A percentile compares a stretch with the other conserved stretches of the same genome.
Conservation (phyloP, 306 rosid genomes). For the Vicia faba region DNA sequence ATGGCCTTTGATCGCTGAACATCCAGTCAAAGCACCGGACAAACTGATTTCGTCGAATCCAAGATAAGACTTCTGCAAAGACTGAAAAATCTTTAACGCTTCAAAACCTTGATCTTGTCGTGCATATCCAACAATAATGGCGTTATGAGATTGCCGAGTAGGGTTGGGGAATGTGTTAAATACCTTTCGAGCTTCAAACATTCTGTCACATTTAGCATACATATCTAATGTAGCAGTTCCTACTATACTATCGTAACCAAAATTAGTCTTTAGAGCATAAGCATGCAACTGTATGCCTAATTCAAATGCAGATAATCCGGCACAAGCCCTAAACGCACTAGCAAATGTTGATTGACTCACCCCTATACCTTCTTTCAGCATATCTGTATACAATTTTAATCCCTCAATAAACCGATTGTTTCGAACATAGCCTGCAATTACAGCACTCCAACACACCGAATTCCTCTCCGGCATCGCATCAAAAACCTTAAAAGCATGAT, state of each 20-base stretch:
- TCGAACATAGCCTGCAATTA: constrained; percentile 81
- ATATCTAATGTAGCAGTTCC: constrained; percentile 89
- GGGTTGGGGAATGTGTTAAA: constrained; percentile 58
- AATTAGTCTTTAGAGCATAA: constrained; percentile 62
- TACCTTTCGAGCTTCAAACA: constrained; percentile 63
- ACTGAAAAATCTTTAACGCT: constrained; percentile 60
- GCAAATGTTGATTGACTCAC: constrained; percentile 89
- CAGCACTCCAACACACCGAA: constrained; percentile 79
- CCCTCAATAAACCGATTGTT: constrained; percentile 60
- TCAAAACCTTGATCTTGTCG: constrained; percentile 56
- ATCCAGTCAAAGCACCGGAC: constrained; percentile 74
- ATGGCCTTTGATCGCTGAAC: constrained; percentile 60
- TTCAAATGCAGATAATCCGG: constrained; percentile 62
- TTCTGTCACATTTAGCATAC: constrained; percentile 77
- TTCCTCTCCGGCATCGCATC: constrained; percentile 60
- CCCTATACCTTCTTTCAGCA: constrained; percentile 64
- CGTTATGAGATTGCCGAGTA: constrained; percentile 73
- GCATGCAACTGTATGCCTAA: constrained; percentile 80
- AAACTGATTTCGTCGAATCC: constrained; percentile 66
- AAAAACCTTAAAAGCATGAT: constrained; percentile 58
- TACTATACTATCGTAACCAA: constrained; percentile 65
- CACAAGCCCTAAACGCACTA: constrained; percentile 79
- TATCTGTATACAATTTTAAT: constrained; percentile 60
- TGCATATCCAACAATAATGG: constrained; percentile 71
- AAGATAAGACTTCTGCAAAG: constrained; percentile 54